Conservation (phyloP, 2,329 filamentous ascomycete species). For the Trichoderma pleuroti region DNA sequence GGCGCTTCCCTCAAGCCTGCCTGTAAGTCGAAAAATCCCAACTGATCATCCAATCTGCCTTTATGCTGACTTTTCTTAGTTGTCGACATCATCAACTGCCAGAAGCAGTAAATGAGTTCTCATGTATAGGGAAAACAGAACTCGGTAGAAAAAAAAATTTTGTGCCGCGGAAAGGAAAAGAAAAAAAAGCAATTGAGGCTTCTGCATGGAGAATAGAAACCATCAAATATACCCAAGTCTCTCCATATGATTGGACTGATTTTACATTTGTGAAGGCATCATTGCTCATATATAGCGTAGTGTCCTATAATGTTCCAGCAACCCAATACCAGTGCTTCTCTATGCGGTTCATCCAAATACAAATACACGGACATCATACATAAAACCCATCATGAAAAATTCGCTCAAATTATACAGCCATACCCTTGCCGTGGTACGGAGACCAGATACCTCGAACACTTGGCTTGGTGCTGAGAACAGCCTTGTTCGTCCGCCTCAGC, state of each 20-base stretch:
- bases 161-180: not conserved
- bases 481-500: constrained; percentile 60
- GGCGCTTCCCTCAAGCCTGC: constrained; percentile 96
- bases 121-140: not conserved
- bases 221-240: not conserved
- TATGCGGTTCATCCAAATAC: constrained; percentile 26
- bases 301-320: constrained; percentile 25
- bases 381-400: not conserved
- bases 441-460: constrained; percentile 70
- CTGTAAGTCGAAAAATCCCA: constrained; percentile 54
- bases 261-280: not conserved
- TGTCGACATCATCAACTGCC: constrained; percentile 58
- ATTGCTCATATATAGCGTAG: constrained; percentile 8
- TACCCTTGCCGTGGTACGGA: constrained; percentile 62
- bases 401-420: constrained; percentile 44
- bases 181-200: not conserved
- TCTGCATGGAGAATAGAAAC: not conserved
- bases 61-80: constrained; percentile 35
- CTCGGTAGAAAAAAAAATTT: not conserved
- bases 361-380: constrained; percentile 29
- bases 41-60: not conserved
- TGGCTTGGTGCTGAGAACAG: constrained; percentile 60
- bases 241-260: not conserved
- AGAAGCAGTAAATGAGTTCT: constrained; percentile 40
- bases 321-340: constrained; percentile 27